Base-by-base conservation (phyloP, 441 rosid genomes). In the Populus hybrid region DNA sequence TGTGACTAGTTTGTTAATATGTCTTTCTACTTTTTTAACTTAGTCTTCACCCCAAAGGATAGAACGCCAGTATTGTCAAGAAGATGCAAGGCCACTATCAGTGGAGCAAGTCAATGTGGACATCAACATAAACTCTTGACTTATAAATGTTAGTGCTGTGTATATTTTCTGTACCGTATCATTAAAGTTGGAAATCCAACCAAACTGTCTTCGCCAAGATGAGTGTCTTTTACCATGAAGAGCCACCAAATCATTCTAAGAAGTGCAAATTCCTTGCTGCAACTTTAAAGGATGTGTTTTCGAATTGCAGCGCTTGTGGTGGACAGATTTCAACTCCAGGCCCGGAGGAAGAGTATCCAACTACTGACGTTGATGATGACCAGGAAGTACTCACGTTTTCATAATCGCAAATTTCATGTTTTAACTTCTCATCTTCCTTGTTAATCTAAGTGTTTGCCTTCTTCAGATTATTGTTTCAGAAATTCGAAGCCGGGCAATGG, bases 11-110 rank as follows among this genome's bases (percentile, higher is more conserved):
- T 75, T 75, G 83, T 81, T 86, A 70, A 78, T 23, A 28, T 69
- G 81, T 85, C 87, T 54, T 42, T 67, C 74, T 38, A 40, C 38
- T 28, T 36, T 73, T 68, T 77, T 77, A 26, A 73, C 90, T 87
- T 88, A 72, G 88, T 82, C 95, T 88, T 91, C 80, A 88, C 89
- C 89, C 88, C 86, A 84, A 90, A 87, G 91, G 69, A 79, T 76
- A 40, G 72, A 76, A 54, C 54, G 16, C 59, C 38, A 35, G 79
- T 65, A 38, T 71, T 74, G 78, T 84, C 84, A 81, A 75, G 70
- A 80, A 81, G 93, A 78, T 88, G 89, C 20, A 73, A 88, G 73
- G 93, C 87, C 85, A 70, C 86, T 57, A 70, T 88, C 92, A 83
- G 63, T 8, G 12, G 76, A 54, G 35, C 79, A 63, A 76, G 84